Base-by-base conservation (phyloP, 2,329 filamentous ascomycete genomes). In the Alternaria angustiovoidea region DNA sequence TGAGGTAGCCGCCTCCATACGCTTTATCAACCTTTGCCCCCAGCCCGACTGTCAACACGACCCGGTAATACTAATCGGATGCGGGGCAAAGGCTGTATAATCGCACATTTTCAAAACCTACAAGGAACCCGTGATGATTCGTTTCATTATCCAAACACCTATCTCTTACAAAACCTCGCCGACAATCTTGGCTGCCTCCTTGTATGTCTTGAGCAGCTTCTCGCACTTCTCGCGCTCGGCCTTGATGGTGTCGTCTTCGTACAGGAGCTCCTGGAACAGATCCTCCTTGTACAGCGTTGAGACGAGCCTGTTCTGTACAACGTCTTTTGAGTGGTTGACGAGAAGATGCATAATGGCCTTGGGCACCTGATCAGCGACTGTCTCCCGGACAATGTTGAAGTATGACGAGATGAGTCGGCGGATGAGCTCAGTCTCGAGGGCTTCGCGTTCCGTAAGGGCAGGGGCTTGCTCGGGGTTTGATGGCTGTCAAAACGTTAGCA, bases 311-410 rank as follows among this genome's bases (percentile, higher is more conserved):
- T 99, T 99, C 80, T 99, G 95, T 32, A 99, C 94, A 12, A 94
- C 94, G 69, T 99, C 95, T 80, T 98, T 97, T 82, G 92, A 96
- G 83, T 97, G 92, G 81, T 99, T 99, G 76, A 99, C 95, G 34
- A 99, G 87, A 47, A 99, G 87, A 78, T 99, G 95, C 95, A 99
- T 99, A 70, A 99, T 91, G 5, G 95, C 95, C 82, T 99, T 99
- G 68, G 95, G 95, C 11, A 99, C 95, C 81, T 98, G 94, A 77
- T 99, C 95, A 44, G 94, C 94, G 72, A 97, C 97, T n/a, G 93
- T 94, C 81, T 99, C 95, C 64, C 95, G 92, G 47, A 99, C 95
- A 74, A 99, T 99, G 79, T 97, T 96, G 85, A 99, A 99, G 84
- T 99, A 99, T 1, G 94, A 97, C 32, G 92, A 96, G 78, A 99